Percentiles rank a stretch among this genome's conserved stretches.
phyloP scores from a whole-genome alignment of 208 protist genomes.

The Crithidia fasciculata region DNA sequence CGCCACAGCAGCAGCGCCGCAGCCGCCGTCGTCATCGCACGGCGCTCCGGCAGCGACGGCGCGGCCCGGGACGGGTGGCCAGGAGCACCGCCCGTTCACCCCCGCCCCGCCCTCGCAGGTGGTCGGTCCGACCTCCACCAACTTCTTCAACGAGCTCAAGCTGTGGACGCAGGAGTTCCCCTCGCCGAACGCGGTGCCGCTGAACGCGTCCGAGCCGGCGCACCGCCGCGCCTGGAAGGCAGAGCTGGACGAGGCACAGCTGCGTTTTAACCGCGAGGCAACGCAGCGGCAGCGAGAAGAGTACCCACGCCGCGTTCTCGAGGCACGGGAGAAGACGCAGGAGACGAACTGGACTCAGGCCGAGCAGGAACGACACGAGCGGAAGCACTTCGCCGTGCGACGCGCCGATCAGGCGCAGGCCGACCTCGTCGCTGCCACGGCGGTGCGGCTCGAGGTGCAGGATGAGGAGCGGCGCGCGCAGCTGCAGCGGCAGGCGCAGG shows the following conservation, averaged over 20 bases:
- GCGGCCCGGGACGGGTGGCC: neutral
- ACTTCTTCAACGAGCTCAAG: slow-evolving; percentile 54
- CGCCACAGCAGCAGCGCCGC: neutral
- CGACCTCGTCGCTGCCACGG: slow-evolving; percentile 29
- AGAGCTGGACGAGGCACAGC: slow-evolving; percentile 34
- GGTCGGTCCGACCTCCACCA: slow-evolving; percentile 36
- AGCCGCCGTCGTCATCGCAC: neutral
- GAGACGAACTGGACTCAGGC: slow-evolving; percentile 26
- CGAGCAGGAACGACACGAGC: slow-evolving; percentile 34
- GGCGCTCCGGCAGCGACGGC: neutral
- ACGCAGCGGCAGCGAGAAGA: slow-evolving; percentile 34
- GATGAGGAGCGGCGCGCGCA: slow-evolving; percentile 38
- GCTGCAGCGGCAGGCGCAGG: slow-evolving; percentile 24
- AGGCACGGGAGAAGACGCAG: slow-evolving; percentile 33
- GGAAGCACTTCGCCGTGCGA: slow-evolving; percentile 17
- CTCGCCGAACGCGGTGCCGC: slow-evolving; percentile 36
- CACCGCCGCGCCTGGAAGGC: slow-evolving; percentile 48
- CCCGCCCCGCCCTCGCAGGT: slow-evolving; percentile 25
- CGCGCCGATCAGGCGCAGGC: slow-evolving; percentile 22
- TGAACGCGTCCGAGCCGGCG: slow-evolving; percentile 28
- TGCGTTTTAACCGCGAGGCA: slow-evolving; percentile 34
- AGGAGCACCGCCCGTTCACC: neutral
- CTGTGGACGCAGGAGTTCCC: slow-evolving; percentile 40
- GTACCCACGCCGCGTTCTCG: slow-evolving; percentile 25
- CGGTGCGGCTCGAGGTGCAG: slow-evolving; percentile 22